Base-by-base conservation (phyloP, 768 basidiomycete genomes). In the Suillus clintonianus region DNA sequence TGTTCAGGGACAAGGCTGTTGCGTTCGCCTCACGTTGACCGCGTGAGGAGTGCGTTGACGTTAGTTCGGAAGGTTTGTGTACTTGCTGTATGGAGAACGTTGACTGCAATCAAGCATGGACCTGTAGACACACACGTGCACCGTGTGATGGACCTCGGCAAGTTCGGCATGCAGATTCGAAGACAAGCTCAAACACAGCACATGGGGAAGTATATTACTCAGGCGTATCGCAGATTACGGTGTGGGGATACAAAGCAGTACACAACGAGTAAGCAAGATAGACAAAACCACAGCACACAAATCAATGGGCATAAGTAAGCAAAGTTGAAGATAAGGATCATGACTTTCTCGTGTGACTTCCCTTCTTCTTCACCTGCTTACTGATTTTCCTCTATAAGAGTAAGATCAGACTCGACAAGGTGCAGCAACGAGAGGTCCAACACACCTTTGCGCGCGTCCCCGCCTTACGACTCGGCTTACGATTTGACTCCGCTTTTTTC, bases 361-460 rank as follows among this genome's bases (percentile, higher is more conserved):
- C 45, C 27, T 66, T 67, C 64, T 70, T 78, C 43, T 62, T 74
- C 3, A 61, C 39, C 15, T 72, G 71, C 57, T 69, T 63, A 62
- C 66, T 71, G 48, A 77, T 79, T 67, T 70, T 75, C 65, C 72
- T 74, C 77, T 77, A 56, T 64, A 58, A 37, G 32, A 62, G 9
- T 14, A 54, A 65, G 43, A 39, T 64, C 17, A 58, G 17, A 15
- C n/a, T 10, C 14, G 30, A 27, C 55, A 22, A 14, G 27, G 4
- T 14, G 13, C 24, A 50, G 17, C 24, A 62, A 47, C 19, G 24
- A 42, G 43, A 60, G 14, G 34, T 11, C 17, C 24, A 42, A 69
- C 75, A 60, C 62, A 81, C 80, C 77, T 81, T 80, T 1, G 81
- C 81, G 59, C 75, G 74, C 24, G 70, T 71, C 62, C 81, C 69